Percentiles rank a stretch among this genome's conserved stretches.
Evolutionary conservation across 2,329 filamentous ascomycete genomes (phyloP).

Genomic region (Clarireedia paspali): DNA sequence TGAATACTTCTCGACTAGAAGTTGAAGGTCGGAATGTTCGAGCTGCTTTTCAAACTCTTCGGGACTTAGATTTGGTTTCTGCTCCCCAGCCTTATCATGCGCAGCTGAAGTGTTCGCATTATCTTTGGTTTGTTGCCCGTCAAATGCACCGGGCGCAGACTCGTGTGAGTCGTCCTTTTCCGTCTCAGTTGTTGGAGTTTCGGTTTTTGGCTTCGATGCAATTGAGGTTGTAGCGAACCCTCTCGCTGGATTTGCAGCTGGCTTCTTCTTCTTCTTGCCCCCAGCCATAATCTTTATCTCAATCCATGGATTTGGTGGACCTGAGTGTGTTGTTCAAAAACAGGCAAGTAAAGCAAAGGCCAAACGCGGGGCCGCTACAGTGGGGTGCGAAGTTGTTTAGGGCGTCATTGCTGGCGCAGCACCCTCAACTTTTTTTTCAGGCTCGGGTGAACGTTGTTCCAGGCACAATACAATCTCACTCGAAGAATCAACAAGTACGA

Average conservation of each 20-base stretch:
- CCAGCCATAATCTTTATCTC: slow-evolving; percentile 49
- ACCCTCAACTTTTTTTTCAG: slow-evolving; percentile 1
- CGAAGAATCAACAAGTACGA: not conserved
- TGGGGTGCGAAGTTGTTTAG: slow-evolving; percentile 5
- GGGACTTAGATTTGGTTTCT: slow-evolving; percentile 53
- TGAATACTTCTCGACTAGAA: slow-evolving; percentile 77
- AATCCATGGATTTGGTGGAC: not conserved
- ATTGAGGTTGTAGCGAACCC: slow-evolving; percentile 92
- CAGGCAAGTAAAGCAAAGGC: not conserved
- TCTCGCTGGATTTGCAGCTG: slow-evolving; percentile 75
- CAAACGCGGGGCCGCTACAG: slow-evolving; percentile 9
- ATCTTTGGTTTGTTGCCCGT: slow-evolving; percentile 5
- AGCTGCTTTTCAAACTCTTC: slow-evolving; percentile 88
- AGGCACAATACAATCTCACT: not conserved
- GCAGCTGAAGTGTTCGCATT: slow-evolving; percentile 5
- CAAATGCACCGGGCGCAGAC: slow-evolving; percentile 8
- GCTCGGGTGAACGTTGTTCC: slow-evolving; percentile 8
- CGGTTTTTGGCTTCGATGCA: slow-evolving; percentile 70
- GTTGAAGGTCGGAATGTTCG: slow-evolving; percentile 82
- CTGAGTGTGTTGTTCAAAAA: not conserved
- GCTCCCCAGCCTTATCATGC: not conserved
- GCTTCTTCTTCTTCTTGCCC: slow-evolving; percentile 80
- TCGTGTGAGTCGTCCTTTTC: slow-evolving; percentile 19
- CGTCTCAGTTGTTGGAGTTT: slow-evolving; percentile 34
- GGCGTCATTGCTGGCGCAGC: slow-evolving; percentile 5